phyloP scores from a whole-genome alignment of 163 green algal genomes.

The Volvox carteri region DNA sequence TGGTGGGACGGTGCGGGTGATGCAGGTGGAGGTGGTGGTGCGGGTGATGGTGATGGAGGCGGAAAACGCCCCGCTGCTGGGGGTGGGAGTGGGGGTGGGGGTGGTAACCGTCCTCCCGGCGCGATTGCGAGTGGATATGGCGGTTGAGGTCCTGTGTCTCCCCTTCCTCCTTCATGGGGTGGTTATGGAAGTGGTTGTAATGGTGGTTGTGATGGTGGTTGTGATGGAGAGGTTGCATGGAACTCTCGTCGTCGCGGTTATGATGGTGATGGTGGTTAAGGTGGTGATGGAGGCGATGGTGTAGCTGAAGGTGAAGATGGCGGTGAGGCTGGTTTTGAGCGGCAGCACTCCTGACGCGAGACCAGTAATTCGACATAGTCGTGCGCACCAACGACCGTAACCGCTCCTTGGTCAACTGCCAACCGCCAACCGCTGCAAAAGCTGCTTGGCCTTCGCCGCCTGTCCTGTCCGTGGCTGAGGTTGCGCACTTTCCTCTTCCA shows the following conservation, averaged over 20 bases:
- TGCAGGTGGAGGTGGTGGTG: not conserved
- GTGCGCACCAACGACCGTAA: not conserved
- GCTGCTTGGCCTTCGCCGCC: too few relatives aligned
- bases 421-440: constrained; percentile 13
- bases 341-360: not conserved
- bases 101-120: too few relatives aligned
- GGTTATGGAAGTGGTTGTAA: not conserved
- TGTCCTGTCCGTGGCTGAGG: not conserved
- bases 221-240: not conserved
- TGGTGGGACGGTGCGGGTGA: not conserved
- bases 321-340: not conserved
- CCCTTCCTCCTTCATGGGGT: too few relatives aligned
- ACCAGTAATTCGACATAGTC: constrained; percentile 7
- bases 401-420: not conserved
- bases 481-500: not conserved
- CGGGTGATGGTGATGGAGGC: not conserved
- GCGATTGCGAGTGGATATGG: too few relatives aligned
- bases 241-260: not conserved
- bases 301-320: not conserved
- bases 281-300: not conserved
- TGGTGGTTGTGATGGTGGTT: constrained; percentile 12
- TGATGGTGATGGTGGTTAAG: not conserved
- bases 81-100: too few relatives aligned
- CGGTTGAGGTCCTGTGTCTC: too few relatives aligned
- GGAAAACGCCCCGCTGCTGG: too few relatives aligned